phyloP scores from a whole-genome alignment of 1,284 basidiomycete species.

The Leccinum fuscescens region DNA sequence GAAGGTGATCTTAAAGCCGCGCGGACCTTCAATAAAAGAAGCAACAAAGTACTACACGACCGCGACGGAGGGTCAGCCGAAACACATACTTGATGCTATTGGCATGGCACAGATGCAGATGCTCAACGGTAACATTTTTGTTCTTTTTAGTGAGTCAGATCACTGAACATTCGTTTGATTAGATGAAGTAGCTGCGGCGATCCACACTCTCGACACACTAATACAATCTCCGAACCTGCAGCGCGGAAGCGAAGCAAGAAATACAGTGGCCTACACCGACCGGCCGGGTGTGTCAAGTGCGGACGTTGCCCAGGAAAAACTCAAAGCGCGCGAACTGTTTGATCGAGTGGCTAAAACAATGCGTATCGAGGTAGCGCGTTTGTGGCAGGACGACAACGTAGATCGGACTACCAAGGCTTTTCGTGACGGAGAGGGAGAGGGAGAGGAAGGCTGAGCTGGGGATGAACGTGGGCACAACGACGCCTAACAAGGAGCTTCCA shows the following conservation, averaged over 20 bases:
- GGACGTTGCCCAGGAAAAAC: constrained; percentile 70
- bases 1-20: constrained; percentile 77
- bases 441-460: no score
- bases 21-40: constrained; percentile 60
- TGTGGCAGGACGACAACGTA: no score
- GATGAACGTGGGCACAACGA: no score
- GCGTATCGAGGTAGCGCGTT: constrained; percentile 71
- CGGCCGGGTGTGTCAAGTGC: constrained; percentile 74
- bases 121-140: constrained; percentile 59
- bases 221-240: constrained; percentile 64
- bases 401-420: no score
- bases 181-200: constrained; percentile 79
- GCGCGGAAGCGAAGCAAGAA: constrained; percentile 30
- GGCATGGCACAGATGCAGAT: constrained; percentile 87
- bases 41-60: constrained; percentile 75
- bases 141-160: not conserved
- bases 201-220: constrained; percentile 84
- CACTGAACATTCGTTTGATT: not conserved
- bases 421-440: no score
- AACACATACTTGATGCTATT: constrained; percentile 77
- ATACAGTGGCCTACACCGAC: constrained; percentile 44
- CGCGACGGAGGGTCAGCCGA: constrained; percentile 73
- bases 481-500: no score
- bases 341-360: constrained; percentile 74
- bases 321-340: constrained; percentile 77